Conservation (phyloP, 768 basidiomycete species). For the Heimioporus sp. region DNA sequence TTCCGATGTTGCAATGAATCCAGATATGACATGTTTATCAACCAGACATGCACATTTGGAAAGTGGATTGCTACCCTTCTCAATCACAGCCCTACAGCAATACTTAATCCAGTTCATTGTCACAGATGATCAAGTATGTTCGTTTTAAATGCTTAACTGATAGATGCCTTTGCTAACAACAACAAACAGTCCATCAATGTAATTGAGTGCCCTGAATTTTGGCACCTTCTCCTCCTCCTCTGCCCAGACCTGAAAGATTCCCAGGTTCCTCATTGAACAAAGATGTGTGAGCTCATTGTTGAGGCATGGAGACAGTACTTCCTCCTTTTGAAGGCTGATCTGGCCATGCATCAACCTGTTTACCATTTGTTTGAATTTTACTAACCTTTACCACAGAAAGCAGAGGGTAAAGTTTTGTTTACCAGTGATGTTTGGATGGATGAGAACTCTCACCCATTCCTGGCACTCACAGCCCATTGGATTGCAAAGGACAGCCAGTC, state of each 20-base stretch:
- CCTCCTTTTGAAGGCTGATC: constrained; percentile 18
- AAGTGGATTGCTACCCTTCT: too few species aligned
- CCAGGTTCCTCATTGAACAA: constrained; percentile 26
- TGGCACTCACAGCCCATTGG: neutral
- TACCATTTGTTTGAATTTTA: too few species aligned
- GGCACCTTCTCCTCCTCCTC: constrained; percentile 24
- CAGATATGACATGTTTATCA: too few species aligned
- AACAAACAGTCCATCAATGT: constrained; percentile 21
- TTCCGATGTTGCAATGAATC: too few species aligned
- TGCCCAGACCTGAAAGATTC: constrained; percentile 19
- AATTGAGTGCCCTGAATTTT: neutral
- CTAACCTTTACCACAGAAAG: neutral
- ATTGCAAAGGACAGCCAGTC: neutral
- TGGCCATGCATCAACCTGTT: constrained; percentile 13
- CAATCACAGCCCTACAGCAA: neutral
- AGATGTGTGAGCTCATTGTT: constrained; percentile 17
- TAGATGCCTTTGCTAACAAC: constrained; percentile 26
- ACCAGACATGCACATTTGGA: too few species aligned
- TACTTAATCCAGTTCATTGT: neutral
- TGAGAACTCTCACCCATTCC: neutral
- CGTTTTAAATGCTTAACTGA: neutral
- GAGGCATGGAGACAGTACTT: constrained; percentile 24
- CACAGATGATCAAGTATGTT: neutral
- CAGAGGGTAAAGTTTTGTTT: neutral
- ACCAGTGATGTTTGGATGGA: neutral